phyloP scores from a whole-genome alignment of 345 rosid species.

The Trapa bicornis region DNA sequence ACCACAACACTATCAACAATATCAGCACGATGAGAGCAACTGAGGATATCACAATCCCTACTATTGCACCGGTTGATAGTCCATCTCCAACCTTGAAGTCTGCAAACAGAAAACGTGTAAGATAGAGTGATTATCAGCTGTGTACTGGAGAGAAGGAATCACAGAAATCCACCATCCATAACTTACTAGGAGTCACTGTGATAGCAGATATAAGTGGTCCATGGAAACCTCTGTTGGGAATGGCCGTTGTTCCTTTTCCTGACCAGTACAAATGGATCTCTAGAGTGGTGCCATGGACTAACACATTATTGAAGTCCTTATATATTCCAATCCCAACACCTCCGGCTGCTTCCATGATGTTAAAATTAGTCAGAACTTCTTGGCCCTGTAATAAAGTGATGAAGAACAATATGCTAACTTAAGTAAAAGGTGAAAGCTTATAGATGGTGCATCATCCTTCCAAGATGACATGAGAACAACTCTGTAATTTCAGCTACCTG shows the following conservation, averaged over 20 bases:
- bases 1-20: conserved; percentile 28
- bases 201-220: conserved; percentile 89
- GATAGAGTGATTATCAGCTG: background rate
- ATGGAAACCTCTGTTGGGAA: conserved; percentile 56
- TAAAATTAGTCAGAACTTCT: conserved; percentile 35
- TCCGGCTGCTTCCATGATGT: conserved; percentile 61
- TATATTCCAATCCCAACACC: conserved; percentile 42
- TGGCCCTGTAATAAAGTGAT: conserved; percentile 32
- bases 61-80: conserved; percentile 51
- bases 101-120: conserved; percentile 9
- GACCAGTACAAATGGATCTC: conserved; percentile 68
- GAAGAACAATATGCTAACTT: too few species aligned
- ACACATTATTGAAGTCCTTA: conserved; percentile 12
- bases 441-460: background rate
- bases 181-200: conserved; percentile 62
- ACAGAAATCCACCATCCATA: background rate
- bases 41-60: conserved; percentile 48
- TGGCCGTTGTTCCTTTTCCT: conserved; percentile 63
- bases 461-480: background rate
- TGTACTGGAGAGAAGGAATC: background rate
- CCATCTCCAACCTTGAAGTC: conserved; percentile 45
- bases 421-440: background rate
- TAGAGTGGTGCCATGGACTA: conserved; percentile 52
- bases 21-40: conserved; percentile 24
- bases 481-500: conserved; percentile 29